These are phyloP conservation scores for Saccharomycopsis schoenii DNA, from an alignment of 805 yeast genomes.

Conservation along the genomic window DNA sequence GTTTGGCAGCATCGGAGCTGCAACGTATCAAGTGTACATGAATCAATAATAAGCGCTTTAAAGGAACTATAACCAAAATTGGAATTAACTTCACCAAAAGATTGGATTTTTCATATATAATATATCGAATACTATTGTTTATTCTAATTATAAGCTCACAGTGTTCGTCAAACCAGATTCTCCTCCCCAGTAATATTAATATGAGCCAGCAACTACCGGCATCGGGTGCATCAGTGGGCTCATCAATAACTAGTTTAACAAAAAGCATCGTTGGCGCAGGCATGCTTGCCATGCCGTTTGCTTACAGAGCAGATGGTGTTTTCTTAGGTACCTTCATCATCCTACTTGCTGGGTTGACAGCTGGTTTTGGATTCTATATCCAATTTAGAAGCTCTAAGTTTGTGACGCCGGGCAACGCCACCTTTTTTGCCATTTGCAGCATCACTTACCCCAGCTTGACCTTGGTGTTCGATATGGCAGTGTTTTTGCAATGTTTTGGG, in stretches of 20 bases:
- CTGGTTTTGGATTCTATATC: constrained; percentile 58
- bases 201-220: not conserved
- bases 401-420: constrained; percentile 49
- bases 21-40: no score
- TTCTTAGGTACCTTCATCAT: constrained; percentile 46
- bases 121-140: no score
- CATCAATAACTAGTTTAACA: constrained; percentile 57
- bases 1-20: no score
- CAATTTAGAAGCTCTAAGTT: constrained; percentile 50
- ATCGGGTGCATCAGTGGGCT: constrained; percentile 36
- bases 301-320: constrained; percentile 44
- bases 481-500: constrained; percentile 72
- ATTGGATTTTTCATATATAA: no score
- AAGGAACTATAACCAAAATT: no score
- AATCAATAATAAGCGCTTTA: no score
- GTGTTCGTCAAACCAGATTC: no score
- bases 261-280: constrained; percentile 82
- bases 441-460: constrained; percentile 64
- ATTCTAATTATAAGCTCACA: no score
- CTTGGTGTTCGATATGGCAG: constrained; percentile 64
- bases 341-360: constrained; percentile 51
- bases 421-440: constrained; percentile 62
- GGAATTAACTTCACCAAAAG: no score
- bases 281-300: constrained; percentile 62
- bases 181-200: no score